These are phyloP conservation scores for Zygoascus meyerae DNA, from an alignment of 1,139 yeast species.

Conservation along the genomic window DNA sequence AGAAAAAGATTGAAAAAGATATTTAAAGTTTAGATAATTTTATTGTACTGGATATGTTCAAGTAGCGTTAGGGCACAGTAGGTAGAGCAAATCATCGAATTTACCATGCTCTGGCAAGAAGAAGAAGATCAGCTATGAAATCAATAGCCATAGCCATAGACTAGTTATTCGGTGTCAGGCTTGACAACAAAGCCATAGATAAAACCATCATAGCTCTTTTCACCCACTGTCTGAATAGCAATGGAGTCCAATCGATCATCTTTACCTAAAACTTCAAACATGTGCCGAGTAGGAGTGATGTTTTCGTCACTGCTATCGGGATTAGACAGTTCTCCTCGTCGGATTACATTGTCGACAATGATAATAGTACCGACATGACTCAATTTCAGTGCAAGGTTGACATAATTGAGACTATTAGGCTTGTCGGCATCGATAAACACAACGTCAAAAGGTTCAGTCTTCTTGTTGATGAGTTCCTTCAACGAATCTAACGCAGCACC, in stretches of 20 bases:
- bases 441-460: constrained; percentile 15
- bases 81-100: no score
- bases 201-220: constrained; percentile 18
- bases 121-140: no score
- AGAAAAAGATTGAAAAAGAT: no score
- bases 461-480: constrained; percentile 1
- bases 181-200: constrained; percentile 13
- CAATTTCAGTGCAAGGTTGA: constrained; percentile 18
- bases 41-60: no score
- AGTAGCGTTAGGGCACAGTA: no score
- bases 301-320: not conserved
- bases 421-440: constrained; percentile 21
- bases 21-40: no score
- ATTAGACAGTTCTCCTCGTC: constrained; percentile 12
- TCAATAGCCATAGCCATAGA: no score
- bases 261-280: constrained; percentile 15
- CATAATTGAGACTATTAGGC: constrained; percentile 16
- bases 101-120: no score
- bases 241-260: constrained; percentile 15
- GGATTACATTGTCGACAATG: constrained; percentile 19
- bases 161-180: not conserved
- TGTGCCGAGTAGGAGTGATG: constrained; percentile 12
- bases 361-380: constrained; percentile 16
- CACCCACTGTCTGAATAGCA: constrained; percentile 18
- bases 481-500: constrained; percentile 20